Evolutionary conservation across 495 filamentous ascomycete species (phyloP).

Genomic region (Bathelium albidoporum): DNA sequence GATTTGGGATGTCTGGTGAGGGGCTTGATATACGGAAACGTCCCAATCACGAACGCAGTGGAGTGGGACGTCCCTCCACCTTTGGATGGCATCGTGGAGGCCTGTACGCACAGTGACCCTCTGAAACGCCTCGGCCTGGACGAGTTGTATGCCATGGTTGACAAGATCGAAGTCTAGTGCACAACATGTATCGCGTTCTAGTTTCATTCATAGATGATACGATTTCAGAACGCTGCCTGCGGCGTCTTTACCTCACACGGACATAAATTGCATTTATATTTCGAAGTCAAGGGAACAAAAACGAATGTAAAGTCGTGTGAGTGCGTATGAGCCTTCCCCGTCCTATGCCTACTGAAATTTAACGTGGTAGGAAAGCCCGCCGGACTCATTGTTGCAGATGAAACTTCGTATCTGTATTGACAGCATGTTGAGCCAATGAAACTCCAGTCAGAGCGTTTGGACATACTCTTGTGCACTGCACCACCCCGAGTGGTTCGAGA

Average conservation of each 20-base stretch:
- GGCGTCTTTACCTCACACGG: no score
- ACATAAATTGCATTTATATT: no score
- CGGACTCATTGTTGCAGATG: background rate
- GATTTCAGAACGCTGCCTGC: no score
- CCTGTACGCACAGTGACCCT: slow-evolving; percentile 13
- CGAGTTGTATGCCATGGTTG: slow-evolving; percentile 5
- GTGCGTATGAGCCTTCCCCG: no score
- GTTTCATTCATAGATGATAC: background rate
- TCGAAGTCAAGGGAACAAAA: no score
- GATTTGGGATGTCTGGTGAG: slow-evolving; percentile 19
- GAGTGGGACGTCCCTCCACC: slow-evolving; percentile 20
- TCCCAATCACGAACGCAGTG: slow-evolving; percentile 12
- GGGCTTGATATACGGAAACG: slow-evolving; percentile 18
- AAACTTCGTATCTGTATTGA: background rate
- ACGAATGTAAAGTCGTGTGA: no score
- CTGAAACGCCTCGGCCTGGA: slow-evolving; percentile 17
- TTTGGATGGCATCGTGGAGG: slow-evolving; percentile 17
- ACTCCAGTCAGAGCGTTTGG: background rate
- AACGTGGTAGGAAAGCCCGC: no score
- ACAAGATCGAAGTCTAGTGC: background rate
- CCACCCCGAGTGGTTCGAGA: background rate
- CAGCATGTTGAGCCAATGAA: background rate
- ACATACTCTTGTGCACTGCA: background rate
- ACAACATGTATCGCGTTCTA: background rate
- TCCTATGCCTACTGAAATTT: no score